phyloP scores from a whole-genome alignment of 768 basidiomycete species.

The Suillus ampliporus region DNA sequence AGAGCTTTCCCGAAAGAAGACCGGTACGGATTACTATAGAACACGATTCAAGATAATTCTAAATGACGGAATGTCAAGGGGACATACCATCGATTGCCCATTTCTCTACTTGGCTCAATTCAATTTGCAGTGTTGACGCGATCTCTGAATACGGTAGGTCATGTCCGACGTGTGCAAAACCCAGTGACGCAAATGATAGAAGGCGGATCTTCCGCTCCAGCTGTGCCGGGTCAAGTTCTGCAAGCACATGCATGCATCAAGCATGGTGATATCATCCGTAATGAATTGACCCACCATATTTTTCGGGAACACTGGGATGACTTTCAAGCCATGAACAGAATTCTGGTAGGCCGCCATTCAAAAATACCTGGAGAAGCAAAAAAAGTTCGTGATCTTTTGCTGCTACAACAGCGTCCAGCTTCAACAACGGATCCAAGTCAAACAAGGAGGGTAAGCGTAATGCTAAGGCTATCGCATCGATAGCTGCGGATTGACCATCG shows the following conservation, averaged over 20 bases:
- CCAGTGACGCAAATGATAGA: constrained; percentile 75
- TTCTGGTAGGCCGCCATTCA: constrained; percentile 65
- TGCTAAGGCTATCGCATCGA: constrained; percentile 66
- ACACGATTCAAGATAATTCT: not conserved
- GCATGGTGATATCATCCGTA: not conserved
- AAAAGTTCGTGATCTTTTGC: constrained; percentile 75
- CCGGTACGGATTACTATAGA: constrained; percentile 76
- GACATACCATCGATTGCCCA: constrained; percentile 85
- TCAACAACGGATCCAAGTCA: constrained; percentile 83
- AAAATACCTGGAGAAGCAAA: constrained; percentile 76
- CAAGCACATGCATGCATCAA: not conserved
- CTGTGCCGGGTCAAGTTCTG: constrained; percentile 61
- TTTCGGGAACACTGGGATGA: constrained; percentile 54
- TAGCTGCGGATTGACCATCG: constrained; percentile 55
- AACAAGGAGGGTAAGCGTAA: constrained; percentile 71
- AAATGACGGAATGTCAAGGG: not conserved
- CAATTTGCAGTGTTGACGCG: constrained; percentile 68
- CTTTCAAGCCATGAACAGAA: constrained; percentile 63
- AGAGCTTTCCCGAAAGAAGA: constrained; percentile 81
- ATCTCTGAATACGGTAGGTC: constrained; percentile 76
- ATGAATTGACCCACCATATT: constrained; percentile 55
- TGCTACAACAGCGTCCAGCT: constrained; percentile 71
- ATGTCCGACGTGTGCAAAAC: constrained; percentile 76
- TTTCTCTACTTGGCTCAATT: constrained; percentile 71
- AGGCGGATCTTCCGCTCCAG: constrained; percentile 83